phyloP scores from a whole-genome alignment of 73 alveolate species.

The Stentor coeruleus region DNA sequence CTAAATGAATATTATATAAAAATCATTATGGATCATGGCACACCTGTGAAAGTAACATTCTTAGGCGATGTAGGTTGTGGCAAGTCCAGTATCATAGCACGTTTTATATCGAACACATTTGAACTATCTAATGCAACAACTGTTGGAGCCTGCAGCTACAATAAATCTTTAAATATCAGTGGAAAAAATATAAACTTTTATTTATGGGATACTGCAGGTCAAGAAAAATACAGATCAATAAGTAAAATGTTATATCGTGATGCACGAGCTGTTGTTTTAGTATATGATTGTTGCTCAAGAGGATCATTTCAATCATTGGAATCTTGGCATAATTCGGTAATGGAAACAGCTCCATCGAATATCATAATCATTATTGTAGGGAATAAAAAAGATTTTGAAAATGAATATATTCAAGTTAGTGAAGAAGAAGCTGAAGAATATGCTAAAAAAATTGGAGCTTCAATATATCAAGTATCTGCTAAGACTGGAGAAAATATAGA shows the following conservation, averaged over 20 bases:
- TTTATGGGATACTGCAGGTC: neutral
- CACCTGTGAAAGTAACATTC: neutral
- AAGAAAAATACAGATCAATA: neutral
- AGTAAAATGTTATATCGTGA: neutral
- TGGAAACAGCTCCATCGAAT: neutral
- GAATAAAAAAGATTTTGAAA: neutral
- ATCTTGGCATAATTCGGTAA: neutral
- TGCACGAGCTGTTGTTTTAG: neutral
- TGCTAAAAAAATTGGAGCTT: neutral
- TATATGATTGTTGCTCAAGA: neutral
- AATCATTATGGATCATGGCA: too few relatives aligned
- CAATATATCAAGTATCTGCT: neutral
- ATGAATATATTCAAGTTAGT: neutral
- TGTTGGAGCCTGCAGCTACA: neutral
- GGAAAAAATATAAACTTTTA: neutral
- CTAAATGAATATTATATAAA: too few relatives aligned
- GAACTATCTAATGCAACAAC: neutral
- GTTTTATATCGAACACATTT: too few relatives aligned
- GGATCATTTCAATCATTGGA: neutral
- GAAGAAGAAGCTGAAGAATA: neutral
- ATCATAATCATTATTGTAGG: neutral
- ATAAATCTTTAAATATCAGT: neutral
- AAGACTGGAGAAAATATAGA: neutral
- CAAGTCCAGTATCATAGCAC: neutral
- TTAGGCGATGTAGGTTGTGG: neutral